A percentile compares a stretch with the other conserved stretches of the same genome.
Conservation (phyloP, 2,329 filamentous ascomycete genomes). For the Lizonia empirigonia region DNA sequence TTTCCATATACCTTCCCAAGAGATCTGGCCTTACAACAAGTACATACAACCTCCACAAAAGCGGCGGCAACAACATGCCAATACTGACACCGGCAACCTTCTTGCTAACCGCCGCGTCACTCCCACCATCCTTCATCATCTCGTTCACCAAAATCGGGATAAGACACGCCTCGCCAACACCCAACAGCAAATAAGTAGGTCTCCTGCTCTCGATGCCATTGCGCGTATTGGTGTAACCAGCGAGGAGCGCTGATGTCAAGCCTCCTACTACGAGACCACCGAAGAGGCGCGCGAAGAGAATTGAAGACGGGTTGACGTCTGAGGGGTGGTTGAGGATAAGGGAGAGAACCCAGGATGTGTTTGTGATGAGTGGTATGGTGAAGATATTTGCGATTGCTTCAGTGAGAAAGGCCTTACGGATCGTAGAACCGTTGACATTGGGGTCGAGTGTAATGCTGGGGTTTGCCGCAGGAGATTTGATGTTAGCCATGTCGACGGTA, state of each 20-base stretch:
- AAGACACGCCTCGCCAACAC: conserved; percentile 26
- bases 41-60: conserved; percentile 36
- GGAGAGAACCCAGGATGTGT: conserved; percentile 29
- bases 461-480: conserved; percentile 32
- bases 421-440: conserved; percentile 21
- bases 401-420: conserved; percentile 35
- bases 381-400: conserved; percentile 38
- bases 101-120: conserved; percentile 27
- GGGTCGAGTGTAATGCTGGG: conserved; percentile 25
- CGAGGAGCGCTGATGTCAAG: conserved; percentile 29
- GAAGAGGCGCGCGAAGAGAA: conserved; percentile 35
- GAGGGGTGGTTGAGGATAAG: conserved; percentile 27
- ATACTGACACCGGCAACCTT: conserved; percentile 24
- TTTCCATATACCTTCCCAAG: conserved; percentile 28
- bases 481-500: neutral
- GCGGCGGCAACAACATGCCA: conserved; percentile 24
- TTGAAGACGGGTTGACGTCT: conserved; percentile 29
- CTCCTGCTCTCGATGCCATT: conserved; percentile 34
- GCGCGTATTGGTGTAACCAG: conserved; percentile 30
- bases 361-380: conserved; percentile 32
- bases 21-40: conserved; percentile 30
- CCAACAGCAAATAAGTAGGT: conserved; percentile 31
- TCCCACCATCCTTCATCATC: conserved; percentile 21
- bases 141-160: conserved; percentile 31
- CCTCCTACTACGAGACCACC: conserved; percentile 32